Evolutionary conservation across 345 rosid species (phyloP).

Genomic region (Schrenkiella parvula): DNA sequence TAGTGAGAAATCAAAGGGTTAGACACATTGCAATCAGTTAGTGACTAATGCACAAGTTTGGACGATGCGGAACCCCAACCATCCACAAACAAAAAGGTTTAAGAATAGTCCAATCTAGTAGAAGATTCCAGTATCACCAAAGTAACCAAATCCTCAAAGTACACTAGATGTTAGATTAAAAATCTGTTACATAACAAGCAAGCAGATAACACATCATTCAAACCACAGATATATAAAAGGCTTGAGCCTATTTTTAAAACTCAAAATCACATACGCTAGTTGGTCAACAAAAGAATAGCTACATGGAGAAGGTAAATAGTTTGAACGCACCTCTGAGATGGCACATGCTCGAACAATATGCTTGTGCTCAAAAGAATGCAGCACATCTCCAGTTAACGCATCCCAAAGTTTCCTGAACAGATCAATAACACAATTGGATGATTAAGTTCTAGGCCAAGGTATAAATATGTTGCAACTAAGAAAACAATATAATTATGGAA

Average conservation of each 20-base stretch:
- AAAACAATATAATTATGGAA: neutral
- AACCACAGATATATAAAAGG: neutral
- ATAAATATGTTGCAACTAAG: neutral
- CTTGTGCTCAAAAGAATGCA: constrained; percentile 91
- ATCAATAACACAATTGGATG: neutral
- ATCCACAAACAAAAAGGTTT: neutral
- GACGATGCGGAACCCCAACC: neutral
- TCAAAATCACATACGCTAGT: neutral
- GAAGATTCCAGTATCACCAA: neutral
- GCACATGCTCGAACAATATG: constrained; percentile 89
- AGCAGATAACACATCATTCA: neutral
- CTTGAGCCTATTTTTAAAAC: neutral
- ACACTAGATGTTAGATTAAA: too few species aligned
- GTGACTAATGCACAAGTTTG: neutral
- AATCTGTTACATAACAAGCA: too few species aligned
- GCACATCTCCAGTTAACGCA: constrained; percentile 80
- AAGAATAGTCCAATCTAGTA: neutral
- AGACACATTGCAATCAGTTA: neutral
- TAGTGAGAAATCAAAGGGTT: constrained; percentile 14
- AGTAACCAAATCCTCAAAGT: neutral
- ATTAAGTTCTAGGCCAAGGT: neutral
- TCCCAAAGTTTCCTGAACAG: constrained; percentile 76
- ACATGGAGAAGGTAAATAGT: neutral
- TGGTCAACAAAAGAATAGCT: neutral
- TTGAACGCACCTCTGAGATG: constrained; percentile 63